Percentiles rank a stretch among this genome's conserved stretches.
Conservation (phyloP, 768 basidiomycete species). For the Lactarius deliciosus region DNA sequence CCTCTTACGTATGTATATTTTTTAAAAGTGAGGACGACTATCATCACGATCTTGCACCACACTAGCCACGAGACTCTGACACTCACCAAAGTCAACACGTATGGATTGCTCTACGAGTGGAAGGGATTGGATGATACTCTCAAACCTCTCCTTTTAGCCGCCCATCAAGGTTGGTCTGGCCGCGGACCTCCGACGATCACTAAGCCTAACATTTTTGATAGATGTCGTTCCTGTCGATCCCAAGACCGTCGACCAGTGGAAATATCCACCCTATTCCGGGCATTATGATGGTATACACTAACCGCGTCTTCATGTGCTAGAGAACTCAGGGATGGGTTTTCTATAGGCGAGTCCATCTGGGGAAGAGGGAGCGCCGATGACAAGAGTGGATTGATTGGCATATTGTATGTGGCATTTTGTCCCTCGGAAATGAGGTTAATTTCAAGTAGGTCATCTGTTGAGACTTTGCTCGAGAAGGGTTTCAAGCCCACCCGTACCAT, state of each 20-base stretch:
- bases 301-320: conserved; percentile 30
- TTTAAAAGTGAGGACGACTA: too few species aligned
- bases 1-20: conserved; percentile 62
- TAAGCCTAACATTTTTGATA: neutral
- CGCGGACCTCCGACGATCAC: neutral
- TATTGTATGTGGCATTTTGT: conserved; percentile 32
- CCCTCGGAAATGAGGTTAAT: neutral
- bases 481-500: conserved; percentile 40
- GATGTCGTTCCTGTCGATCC: conserved; percentile 55
- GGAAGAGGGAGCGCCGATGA: conserved; percentile 40
- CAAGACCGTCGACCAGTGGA: conserved; percentile 47
- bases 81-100: conserved; percentile 58
- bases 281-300: conserved; percentile 49
- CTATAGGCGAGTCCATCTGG: conserved; percentile 35
- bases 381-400: conserved; percentile 38
- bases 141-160: conserved; percentile 57
- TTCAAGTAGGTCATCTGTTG: conserved; percentile 37
- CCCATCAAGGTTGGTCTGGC: conserved; percentile 51
- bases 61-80: conserved; percentile 49
- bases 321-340: neutral
- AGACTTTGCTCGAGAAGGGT: conserved; percentile 40
- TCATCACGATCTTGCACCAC: neutral
- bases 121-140: conserved; percentile 47
- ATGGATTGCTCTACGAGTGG: conserved; percentile 62
- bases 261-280: conserved; percentile 51